phyloP scores from a whole-genome alignment of 495 filamentous ascomycete genomes.

The Aspergillus steynii region DNA sequence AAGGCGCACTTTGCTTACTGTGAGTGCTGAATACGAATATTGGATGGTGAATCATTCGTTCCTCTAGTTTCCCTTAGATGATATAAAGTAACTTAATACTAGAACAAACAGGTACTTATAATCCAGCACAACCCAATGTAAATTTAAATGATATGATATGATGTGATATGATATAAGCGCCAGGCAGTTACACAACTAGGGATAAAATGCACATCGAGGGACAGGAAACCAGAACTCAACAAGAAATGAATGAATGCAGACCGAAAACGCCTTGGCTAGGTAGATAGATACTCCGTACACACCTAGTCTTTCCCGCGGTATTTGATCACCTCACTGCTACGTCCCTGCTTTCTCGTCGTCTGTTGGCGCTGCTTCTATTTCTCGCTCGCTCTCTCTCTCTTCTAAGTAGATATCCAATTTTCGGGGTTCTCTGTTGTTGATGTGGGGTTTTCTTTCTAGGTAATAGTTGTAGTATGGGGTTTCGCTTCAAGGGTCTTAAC shows the following conservation, averaged over 20 bases:
- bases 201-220: too few species aligned
- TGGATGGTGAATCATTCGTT: constrained; percentile 2
- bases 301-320: not conserved
- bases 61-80: not conserved
- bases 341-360: too few species aligned
- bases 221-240: too few species aligned
- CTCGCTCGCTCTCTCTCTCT: not conserved
- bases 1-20: not conserved
- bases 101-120: too few species aligned
- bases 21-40: constrained; percentile 8
- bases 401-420: not conserved
- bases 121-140: too few species aligned
- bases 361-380: not conserved
- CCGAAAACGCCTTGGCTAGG: constrained; percentile 17
- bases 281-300: not conserved
- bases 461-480: not conserved
- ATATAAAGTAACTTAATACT: not conserved
- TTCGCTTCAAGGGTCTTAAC: not conserved
- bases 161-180: too few species aligned
- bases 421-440: not conserved
- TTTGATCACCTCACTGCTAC: not conserved
- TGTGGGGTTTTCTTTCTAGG: constrained; percentile 5
- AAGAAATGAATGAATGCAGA: not conserved
- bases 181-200: too few species aligned
- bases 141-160: too few species aligned